Conservation (phyloP, 2,329 filamentous ascomycete genomes). For the Calonectria ilicicola region DNA sequence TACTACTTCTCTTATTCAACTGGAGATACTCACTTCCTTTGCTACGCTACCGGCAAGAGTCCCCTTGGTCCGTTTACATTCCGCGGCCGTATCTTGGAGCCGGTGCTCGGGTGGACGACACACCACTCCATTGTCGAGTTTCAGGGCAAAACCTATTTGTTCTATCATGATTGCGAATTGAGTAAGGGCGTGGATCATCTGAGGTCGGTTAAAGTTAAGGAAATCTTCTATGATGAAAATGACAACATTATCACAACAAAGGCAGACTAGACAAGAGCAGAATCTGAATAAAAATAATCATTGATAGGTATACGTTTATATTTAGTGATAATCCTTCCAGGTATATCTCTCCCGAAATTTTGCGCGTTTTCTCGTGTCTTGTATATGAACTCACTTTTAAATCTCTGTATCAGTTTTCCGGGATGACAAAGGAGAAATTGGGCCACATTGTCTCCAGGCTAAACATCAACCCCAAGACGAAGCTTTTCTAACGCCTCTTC, state of each 20-base stretch:
- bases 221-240: slow-evolving; percentile 77
- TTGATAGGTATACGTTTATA: background rate
- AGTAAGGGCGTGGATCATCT: slow-evolving; percentile 78
- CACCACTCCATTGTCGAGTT: slow-evolving; percentile 85
- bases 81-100: slow-evolving; percentile 77
- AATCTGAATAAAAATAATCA: background rate
- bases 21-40: slow-evolving; percentile 81
- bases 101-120: slow-evolving; percentile 84
- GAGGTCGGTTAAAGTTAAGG: slow-evolving; percentile 78
- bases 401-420: background rate
- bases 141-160: slow-evolving; percentile 77
- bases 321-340: background rate
- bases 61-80: slow-evolving; percentile 82
- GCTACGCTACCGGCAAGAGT: slow-evolving; percentile 73
- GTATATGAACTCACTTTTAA: background rate
- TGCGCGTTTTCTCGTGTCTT: background rate
- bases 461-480: slow-evolving; percentile 58
- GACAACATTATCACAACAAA: slow-evolving; percentile 67
- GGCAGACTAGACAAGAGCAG: slow-evolving; percentile 33
- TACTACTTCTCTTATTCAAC: slow-evolving; percentile 86
- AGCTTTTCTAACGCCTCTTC: slow-evolving; percentile 76
- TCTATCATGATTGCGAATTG: slow-evolving; percentile 80
- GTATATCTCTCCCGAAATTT: background rate
- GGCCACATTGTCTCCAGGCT: background rate
- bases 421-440: background rate